A percentile compares a stretch with the other conserved stretches of the same genome.
phyloP scores from a whole-genome alignment of 306 rosid species.

The Luffa acutangula region DNA sequence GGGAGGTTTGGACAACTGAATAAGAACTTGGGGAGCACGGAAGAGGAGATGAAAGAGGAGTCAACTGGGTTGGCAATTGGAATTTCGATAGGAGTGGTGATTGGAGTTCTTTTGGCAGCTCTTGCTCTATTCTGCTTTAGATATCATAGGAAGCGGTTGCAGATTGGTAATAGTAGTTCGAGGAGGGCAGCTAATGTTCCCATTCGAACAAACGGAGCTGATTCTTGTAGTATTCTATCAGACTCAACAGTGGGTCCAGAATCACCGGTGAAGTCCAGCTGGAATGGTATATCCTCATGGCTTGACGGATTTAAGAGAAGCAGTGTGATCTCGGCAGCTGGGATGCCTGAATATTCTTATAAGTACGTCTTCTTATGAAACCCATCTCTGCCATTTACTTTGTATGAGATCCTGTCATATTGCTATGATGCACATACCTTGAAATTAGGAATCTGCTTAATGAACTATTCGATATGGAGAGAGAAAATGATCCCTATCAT shows the following conservation, averaged over 20 bases:
- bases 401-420: not conserved
- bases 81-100: conserved; percentile 92
- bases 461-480: not conserved
- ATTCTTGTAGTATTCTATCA: conserved; percentile 58
- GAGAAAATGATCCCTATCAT: not conserved
- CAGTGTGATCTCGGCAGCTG: conserved; percentile 69
- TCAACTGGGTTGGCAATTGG: conserved; percentile 79
- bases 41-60: conserved; percentile 64
- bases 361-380: conserved; percentile 36
- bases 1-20: conserved; percentile 37
- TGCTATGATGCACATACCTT: not conserved
- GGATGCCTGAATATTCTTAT: conserved; percentile 82
- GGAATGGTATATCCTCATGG: conserved; percentile 50
- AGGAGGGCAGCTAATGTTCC: conserved; percentile 76
- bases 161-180: conserved; percentile 93
- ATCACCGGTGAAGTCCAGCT: conserved; percentile 72
- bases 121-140: conserved; percentile 66
- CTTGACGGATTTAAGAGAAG: conserved; percentile 73
- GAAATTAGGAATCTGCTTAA: not conserved
- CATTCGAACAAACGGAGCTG: conserved; percentile 80
- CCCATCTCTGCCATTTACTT: not conserved
- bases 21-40: conserved; percentile 24
- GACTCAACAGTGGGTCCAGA: conserved; percentile 88
- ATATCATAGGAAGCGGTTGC: conserved; percentile 75
- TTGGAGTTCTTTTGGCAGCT: conserved; percentile 78